Conservation (phyloP, 2,329 filamentous ascomycete species). For the Venturiaceae sp. region DNA sequence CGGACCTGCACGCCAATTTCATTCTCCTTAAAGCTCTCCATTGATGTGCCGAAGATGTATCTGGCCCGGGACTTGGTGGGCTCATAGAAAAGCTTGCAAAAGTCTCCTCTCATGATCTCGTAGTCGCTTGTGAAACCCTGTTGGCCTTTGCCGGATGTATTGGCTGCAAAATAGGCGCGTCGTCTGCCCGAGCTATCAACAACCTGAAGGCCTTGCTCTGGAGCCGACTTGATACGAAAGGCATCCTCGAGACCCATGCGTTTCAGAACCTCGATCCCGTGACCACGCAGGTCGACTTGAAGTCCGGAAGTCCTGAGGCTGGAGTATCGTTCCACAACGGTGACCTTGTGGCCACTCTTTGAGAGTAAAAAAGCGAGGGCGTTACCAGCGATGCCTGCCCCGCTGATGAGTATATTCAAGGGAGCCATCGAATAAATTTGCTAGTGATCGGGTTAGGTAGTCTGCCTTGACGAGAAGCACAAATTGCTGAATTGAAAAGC, state of each 20-base stretch:
- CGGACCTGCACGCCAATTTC: slow-evolving; percentile 14
- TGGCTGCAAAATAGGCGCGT: slow-evolving; percentile 13
- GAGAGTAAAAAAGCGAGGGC: slow-evolving; percentile 24
- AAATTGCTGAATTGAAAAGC: too few relatives aligned
- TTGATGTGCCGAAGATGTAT: slow-evolving; percentile 15
- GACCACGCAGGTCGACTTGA: slow-evolving; percentile 34
- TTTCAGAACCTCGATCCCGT: slow-evolving; percentile 30
- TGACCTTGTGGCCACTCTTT: slow-evolving; percentile 23
- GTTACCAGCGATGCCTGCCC: slow-evolving; percentile 29
- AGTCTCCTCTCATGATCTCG: slow-evolving; percentile 21
- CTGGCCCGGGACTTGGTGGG: slow-evolving; percentile 12
- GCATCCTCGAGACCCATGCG: slow-evolving; percentile 28
- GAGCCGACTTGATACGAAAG: slow-evolving; percentile 24
- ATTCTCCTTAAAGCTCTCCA: slow-evolving; percentile 14
- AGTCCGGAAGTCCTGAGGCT: slow-evolving; percentile 30
- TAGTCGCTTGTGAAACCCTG: slow-evolving; percentile 17
- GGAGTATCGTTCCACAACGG: slow-evolving; percentile 34
- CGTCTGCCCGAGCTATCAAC: slow-evolving; percentile 17
- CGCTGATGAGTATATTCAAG: slow-evolving; percentile 23
- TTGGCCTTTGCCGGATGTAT: slow-evolving; percentile 17
- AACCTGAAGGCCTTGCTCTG: slow-evolving; percentile 29
- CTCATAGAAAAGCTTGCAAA: slow-evolving; percentile 22
- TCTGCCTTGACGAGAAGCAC: too few relatives aligned
- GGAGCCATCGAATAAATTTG: too few relatives aligned
- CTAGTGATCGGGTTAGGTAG: too few relatives aligned